Evolutionary conservation across 2,329 filamentous ascomycete genomes (phyloP), one percentile per base, ranked within the genome.

Genomic region (Dactylonectria estremocensis): DNA sequence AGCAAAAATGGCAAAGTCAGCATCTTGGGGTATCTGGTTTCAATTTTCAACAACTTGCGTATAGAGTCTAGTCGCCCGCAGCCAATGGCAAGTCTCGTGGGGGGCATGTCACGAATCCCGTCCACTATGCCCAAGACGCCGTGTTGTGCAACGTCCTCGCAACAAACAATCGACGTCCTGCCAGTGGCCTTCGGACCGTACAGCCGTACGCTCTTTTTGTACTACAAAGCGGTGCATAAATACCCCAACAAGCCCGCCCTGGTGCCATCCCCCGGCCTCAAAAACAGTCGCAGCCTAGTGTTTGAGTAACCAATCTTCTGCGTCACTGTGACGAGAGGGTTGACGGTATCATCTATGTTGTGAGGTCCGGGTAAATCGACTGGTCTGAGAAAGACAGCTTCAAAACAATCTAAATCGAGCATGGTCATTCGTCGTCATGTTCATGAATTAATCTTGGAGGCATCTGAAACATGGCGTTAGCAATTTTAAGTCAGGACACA

Each of bases 381-480:
- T 52, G 40, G 43, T 61, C 55, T 43, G 52, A 35, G 28, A 31
- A 66, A 57, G 48, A 59, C 54, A 64, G 61, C 61, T 58, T 68
- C 43, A 50, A 63, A 63, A 56, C 63, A 68, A 67, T 68, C 31
- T 55, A 64, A 59, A 56, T 64, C 49, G 53, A 68, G 49, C 45
- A 61, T 66, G 50, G 70, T 72, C 61, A 68, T 66, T 67, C 56
- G 43, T 67, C 58, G 40, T 66, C 50, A 40, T 48, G 46, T 63
- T 68, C 61, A 61, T 50, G 43, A 50, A 64, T 72, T 71, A 76
- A 40, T 77, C 76, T 67, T 78, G 76, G 59, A 78, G 73, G 58
- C 78, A 80, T 52, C 77, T 80, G 56, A 53, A 40, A 24, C 53
- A 48, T 2, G 35, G 40, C 6, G 59, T 76, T 61, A 76, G 69